Evolutionary conservation across 1,139 yeast genomes (phyloP).

Genomic region (Hanseniaspora sp.): DNA sequence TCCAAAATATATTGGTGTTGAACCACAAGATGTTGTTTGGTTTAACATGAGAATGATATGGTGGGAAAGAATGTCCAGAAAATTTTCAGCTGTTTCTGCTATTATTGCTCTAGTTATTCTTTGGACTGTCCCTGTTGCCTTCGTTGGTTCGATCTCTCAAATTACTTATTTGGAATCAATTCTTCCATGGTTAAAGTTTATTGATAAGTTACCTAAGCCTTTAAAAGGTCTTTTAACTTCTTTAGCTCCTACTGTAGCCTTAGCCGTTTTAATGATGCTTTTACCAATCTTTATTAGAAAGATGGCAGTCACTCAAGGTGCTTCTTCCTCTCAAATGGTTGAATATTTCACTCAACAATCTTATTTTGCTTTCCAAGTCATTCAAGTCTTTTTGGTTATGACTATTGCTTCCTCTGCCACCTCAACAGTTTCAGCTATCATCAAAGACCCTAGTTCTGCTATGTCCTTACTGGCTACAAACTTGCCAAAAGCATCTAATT

Average conservation of each 20-base stretch:
- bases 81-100: slow-evolving; percentile 46
- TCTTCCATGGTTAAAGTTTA: slow-evolving; percentile 58
- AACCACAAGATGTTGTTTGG: slow-evolving; percentile 82
- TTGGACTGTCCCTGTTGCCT: slow-evolving; percentile 94
- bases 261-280: slow-evolving; percentile 71
- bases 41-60: slow-evolving; percentile 68
- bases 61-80: slow-evolving; percentile 68
- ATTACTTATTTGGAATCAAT: slow-evolving; percentile 58
- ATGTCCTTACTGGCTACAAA: slow-evolving; percentile 58
- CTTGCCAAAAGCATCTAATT: slow-evolving; percentile 83
- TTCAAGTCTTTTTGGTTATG: slow-evolving; percentile 59
- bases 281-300: slow-evolving; percentile 61
- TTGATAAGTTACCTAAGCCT: slow-evolving; percentile 53
- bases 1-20: slow-evolving; percentile 55
- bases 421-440: slow-evolving; percentile 57
- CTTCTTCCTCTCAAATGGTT: slow-evolving; percentile 50
- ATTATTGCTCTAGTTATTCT: slow-evolving; percentile 57
- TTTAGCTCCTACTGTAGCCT: slow-evolving; percentile 69
- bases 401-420: slow-evolving; percentile 65
- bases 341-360: slow-evolving; percentile 68
- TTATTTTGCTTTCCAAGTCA: slow-evolving; percentile 59
- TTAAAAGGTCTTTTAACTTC: slow-evolving; percentile 78
- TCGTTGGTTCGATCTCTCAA: slow-evolving; percentile 87
- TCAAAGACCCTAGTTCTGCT: slow-evolving; percentile 55
- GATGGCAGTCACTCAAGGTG: slow-evolving; percentile 59